Base-by-base conservation (phyloP, 1,139 yeast genomes). In the Suzukiozyma palmioleophila region DNA sequence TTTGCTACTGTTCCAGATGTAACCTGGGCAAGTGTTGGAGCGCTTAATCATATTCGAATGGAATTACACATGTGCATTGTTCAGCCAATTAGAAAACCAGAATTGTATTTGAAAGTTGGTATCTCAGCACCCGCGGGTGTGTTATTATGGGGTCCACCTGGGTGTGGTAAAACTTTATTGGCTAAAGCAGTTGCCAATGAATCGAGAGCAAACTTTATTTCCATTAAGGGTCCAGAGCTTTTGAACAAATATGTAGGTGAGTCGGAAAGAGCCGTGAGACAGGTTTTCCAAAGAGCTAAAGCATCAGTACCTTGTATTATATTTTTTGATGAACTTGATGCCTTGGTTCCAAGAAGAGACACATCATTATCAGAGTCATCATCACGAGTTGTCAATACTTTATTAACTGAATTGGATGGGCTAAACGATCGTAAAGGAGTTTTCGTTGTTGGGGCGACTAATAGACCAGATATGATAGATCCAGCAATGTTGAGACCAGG, bases 401-500 rank as follows among this genome's bases (percentile, higher is more conserved):
- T 92, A 32, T 76, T 92, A 48, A 94, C 98, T 0, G 98, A 92
- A 59, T 69, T 92, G 32, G 98, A 92, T 62, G 98, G 98, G 2
- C 75, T 92, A 43, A 89, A 88, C 50, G 97, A 90, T 51, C 74
- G 98, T 53, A 79, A 84, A 41, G 97, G 97, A 1, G 86, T 92
- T 2, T 92, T 84, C 59, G 98, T 92, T 3, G 80, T 92, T 49
- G 98, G 97, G 26, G 98, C 98, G 2, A 92, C 98, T 0, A 92
- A 92, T 55, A 76, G 98, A 58, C 97, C 97, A 0, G 98, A 92
- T 60, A 92, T 92, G 89, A 92, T 92, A 48, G 98, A 92, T 61
- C 92, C 96, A 8, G 98, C 98, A 1, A 92, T 92, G 97, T 69
- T 92, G 39, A 78, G 98, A 57, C 98, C 98, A 0, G 98, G 98